Base-by-base conservation (phyloP, 75 land plant genomes). In the Gnetum montanum region DNA sequence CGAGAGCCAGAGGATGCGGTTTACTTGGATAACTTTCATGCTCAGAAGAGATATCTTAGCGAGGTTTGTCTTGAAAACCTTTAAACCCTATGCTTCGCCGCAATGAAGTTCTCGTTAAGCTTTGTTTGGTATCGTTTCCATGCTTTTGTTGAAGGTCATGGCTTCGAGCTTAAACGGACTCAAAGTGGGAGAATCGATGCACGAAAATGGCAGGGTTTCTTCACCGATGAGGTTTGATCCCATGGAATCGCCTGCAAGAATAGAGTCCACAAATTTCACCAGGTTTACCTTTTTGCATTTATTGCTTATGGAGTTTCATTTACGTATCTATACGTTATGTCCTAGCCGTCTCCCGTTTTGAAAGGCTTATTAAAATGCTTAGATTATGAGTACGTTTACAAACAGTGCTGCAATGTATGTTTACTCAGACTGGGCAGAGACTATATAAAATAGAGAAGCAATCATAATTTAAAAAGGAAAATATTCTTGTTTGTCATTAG, bases 91-190 rank as follows among this genome's bases (percentile, higher is more conserved):
- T 36, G 38, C 10, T 6, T 36, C 10, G 6, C 8, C 10, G 8
- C 10, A 36, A 36, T 36, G 6, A 36, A 6, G 38, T 46, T 18
- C 48, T 4, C 23, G 19, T 46, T 46, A 20, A 3, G 8, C 8
- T 5, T 46, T 23, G 48, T 46, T 5, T 5, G 25, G 10, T 8
- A 18, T 13, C 25, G 25, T 12, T 30, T 61, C 19, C 35, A 5
- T 49, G 43, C 40, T 36, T 61, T 26, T 8, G 8, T 26, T 44
- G 24, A 53, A 94, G 98, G 93, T 94, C 12, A 94, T 94, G 87
- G 93, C 98, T 15, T 85, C 90, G 6, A 89, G 98, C 54, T 69
- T 94, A 56, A 94, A 89, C 70, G 87, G 98, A 30, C 61, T 94
- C 26, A 79, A 83, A 44, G 95, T 94, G 35, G 98, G 86, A 18